phyloP scores from a whole-genome alignment of 179 eudicot species.

The Gypsophila paniculata region DNA sequence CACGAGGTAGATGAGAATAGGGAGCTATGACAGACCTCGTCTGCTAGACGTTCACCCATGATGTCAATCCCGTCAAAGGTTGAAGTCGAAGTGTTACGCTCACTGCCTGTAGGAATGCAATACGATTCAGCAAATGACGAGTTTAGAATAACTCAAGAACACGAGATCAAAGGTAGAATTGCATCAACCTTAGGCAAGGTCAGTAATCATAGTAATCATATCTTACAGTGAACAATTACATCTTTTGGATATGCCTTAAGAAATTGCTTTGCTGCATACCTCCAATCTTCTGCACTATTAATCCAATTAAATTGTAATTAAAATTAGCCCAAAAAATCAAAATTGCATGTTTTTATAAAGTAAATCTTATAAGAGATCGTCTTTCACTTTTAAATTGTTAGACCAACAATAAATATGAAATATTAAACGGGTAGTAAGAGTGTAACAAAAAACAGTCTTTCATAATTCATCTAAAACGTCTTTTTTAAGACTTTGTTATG shows the following conservation, averaged over 20 bases:
- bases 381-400: no score
- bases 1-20: neutral
- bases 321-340: neutral
- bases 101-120: slow-evolving; percentile 53
- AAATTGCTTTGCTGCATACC: slow-evolving; percentile 78
- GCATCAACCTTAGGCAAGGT: slow-evolving; percentile 7
- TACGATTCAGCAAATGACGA: slow-evolving; percentile 5
- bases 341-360: no score
- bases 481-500: no score
- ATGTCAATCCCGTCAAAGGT: slow-evolving; percentile 92
- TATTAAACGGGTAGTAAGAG: no score
- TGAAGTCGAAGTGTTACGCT: slow-evolving; percentile 48
- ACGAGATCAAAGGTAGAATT: neutral
- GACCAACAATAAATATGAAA: no score
- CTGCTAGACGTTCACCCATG: slow-evolving; percentile 81
- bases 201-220: neutral
- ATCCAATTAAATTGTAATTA: neutral
- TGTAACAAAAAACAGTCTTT: neutral
- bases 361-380: no score
- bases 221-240: slow-evolving; percentile 75
- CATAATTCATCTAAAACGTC: no score
- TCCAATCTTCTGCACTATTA: slow-evolving; percentile 74
- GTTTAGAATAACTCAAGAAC: neutral
- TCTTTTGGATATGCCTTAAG: slow-evolving; percentile 66
- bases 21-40: slow-evolving; percentile 53